These are phyloP conservation scores for Yamadazyma aaseri DNA, from an alignment of 1,139 yeast species.

Conservation along the genomic window DNA sequence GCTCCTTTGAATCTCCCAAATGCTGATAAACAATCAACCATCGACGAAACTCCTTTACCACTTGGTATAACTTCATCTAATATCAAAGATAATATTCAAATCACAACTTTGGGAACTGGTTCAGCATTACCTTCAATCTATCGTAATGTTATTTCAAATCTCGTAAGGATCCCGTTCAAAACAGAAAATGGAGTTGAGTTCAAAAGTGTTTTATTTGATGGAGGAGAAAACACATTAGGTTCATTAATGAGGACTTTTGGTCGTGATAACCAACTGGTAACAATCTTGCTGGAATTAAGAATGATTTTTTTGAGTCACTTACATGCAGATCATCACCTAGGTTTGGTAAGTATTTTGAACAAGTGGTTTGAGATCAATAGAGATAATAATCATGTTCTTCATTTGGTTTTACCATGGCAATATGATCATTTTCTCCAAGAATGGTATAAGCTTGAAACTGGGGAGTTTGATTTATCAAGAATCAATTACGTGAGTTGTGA, in stretches of 20 bases:
- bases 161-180: slow-evolving; percentile 64
- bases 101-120: slow-evolving; percentile 88
- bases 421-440: slow-evolving; percentile 66
- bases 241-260: slow-evolving; percentile 65
- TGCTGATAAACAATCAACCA: slow-evolving; percentile 18
- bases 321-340: slow-evolving; percentile 97
- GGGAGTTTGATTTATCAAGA: slow-evolving; percentile 37
- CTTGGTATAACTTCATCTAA: slow-evolving; percentile 14
- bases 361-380: slow-evolving; percentile 57
- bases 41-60: slow-evolving; percentile 21
- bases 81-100: slow-evolving; percentile 59
- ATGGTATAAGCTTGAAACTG: slow-evolving; percentile 61
- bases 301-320: slow-evolving; percentile 79
- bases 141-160: slow-evolving; percentile 80
- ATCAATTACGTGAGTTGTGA: slow-evolving; percentile 67
- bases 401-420: slow-evolving; percentile 75
- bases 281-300: slow-evolving; percentile 52
- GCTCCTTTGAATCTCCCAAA: slow-evolving; percentile 22
- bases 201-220: slow-evolving; percentile 67
- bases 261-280: slow-evolving; percentile 34
- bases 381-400: slow-evolving; percentile 34
- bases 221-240: slow-evolving; percentile 92
- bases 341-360: slow-evolving; percentile 65
- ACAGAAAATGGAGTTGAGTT: slow-evolving; percentile 28
- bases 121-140: slow-evolving; percentile 85